Conservation (phyloP, 148 eudicot genomes). For the Linanthus parryae region DNA sequence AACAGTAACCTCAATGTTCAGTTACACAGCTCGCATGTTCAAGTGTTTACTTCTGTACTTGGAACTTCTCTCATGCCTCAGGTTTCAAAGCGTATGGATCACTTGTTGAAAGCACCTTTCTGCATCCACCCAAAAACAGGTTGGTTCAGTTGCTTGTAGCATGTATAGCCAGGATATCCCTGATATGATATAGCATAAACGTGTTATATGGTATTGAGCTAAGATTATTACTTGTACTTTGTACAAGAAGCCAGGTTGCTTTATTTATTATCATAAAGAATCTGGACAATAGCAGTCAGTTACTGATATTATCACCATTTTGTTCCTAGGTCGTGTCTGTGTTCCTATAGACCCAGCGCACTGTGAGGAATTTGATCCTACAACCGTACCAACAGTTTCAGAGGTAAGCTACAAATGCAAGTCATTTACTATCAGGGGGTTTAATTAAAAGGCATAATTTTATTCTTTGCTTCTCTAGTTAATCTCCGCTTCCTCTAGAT, state of each 20-base stretch:
- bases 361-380: conserved; percentile 88
- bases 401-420: too few relatives aligned
- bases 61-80: conserved; percentile 22
- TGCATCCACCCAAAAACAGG: conserved; percentile 98
- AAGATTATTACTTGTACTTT: not conserved
- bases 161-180: not conserved
- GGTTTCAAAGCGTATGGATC: conserved; percentile 96
- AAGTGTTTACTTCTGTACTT: not conserved
- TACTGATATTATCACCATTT: too few relatives aligned
- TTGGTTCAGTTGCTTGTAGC: conserved; percentile 14
- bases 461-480: too few relatives aligned
- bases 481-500: too few relatives aligned
- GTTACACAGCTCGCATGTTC: not conserved
- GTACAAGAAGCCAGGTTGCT: not conserved
- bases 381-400: conserved; percentile 79
- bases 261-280: not conserved
- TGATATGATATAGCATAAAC: too few relatives aligned
- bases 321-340: conserved; percentile 71
- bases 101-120: conserved; percentile 92
- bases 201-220: too few relatives aligned
- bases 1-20: too few relatives aligned
- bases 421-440: too few relatives aligned
- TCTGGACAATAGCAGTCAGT: too few relatives aligned
- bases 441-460: too few relatives aligned
- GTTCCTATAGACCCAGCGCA: conserved; percentile 77